A percentile compares a stretch with the other conserved stretches of the same genome.
Evolutionary conservation across 331 rosid genomes (phyloP).

Genomic region (Phaseolus coccineus): DNA sequence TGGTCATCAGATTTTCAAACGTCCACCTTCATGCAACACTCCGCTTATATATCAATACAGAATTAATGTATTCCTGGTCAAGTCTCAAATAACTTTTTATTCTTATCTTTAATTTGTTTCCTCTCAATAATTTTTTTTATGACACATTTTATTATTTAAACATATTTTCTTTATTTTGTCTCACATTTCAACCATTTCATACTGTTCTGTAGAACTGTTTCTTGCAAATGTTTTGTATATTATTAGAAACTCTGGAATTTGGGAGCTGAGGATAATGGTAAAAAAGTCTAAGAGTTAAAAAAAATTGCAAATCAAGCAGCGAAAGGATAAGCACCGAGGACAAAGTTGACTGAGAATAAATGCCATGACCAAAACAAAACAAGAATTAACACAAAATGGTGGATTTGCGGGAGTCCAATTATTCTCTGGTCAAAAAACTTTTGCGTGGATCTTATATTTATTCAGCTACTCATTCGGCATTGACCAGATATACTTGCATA

Average conservation of each 20-base stretch:
- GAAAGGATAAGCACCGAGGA: background rate
- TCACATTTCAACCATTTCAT: background rate
- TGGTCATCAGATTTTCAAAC: no score
- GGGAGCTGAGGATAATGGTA: background rate
- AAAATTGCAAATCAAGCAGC: background rate
- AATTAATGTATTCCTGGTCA: background rate
- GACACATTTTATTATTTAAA: background rate
- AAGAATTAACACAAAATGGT: background rate
- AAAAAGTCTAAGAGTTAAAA: background rate
- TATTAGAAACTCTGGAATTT: background rate
- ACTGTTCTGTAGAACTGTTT: background rate
- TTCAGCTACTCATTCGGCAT: background rate
- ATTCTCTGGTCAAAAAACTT: constrained; percentile 35
- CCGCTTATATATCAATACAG: background rate
- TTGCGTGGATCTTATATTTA: background rate
- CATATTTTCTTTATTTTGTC: background rate
- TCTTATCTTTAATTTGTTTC: background rate
- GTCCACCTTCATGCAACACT: background rate
- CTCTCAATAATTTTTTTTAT: background rate
- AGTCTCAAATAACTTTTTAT: no score
- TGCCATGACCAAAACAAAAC: background rate
- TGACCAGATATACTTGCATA: background rate
- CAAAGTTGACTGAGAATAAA: constrained; percentile 33
- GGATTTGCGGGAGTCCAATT: constrained; percentile 7
- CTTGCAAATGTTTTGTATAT: background rate